phyloP scores from a whole-genome alignment of 164 flowering plant genomes.

The Tetrastigma voinierianum region DNA sequence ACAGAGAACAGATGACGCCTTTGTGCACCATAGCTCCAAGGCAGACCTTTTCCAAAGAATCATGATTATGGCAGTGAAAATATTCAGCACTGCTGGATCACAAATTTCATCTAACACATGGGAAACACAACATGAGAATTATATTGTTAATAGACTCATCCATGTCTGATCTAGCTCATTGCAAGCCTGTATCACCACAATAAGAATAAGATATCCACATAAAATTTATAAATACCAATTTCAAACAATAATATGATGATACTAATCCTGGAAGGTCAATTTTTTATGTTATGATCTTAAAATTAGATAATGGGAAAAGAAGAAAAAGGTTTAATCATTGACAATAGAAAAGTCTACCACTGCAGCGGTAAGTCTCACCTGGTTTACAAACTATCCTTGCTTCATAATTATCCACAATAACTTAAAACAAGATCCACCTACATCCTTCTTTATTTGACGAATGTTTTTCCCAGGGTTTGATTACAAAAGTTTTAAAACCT shows the following conservation, averaged over 20 bases:
- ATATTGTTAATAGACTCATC: constrained; percentile 85
- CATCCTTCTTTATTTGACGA: constrained; percentile 51
- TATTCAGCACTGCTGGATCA: background rate
- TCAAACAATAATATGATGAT: background rate
- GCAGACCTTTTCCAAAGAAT: too few species aligned
- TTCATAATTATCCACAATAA: constrained; percentile 98
- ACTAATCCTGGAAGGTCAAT: background rate
- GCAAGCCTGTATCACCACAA: constrained; percentile 78
- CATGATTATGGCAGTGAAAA: background rate
- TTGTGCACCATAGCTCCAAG: too few species aligned
- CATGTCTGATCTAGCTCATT: constrained; percentile 92
- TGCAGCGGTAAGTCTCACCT: constrained; percentile 44
- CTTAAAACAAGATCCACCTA: constrained; percentile 97
- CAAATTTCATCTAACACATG: background rate
- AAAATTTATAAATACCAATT: background rate
- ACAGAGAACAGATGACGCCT: too few species aligned
- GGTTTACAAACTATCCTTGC: constrained; percentile 99
- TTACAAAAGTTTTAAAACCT: constrained; percentile 95
- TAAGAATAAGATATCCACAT: constrained; percentile 17
- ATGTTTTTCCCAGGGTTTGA: constrained; percentile 67
- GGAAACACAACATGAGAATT: background rate
- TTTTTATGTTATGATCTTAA: background rate
- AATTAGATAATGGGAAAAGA: background rate
- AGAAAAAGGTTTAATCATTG: too few species aligned
- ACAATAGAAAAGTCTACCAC: too few species aligned